Percentiles rank a stretch among this genome's conserved stretches.
These are phyloP conservation scores for Kernera saxatilis DNA, from an alignment of 345 rosid genomes.

Conservation along the genomic window DNA sequence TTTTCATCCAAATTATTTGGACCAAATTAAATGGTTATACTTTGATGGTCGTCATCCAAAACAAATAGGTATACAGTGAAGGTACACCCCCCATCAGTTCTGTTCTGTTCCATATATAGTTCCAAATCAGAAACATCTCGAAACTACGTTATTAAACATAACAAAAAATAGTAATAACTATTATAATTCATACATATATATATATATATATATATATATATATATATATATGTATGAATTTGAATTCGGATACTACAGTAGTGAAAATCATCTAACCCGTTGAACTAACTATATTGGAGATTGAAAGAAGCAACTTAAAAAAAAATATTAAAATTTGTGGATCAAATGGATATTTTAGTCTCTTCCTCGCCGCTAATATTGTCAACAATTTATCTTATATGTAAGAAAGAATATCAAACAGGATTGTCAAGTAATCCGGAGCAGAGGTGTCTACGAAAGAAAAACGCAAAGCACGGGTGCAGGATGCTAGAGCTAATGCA, in stretches of 20 bases:
- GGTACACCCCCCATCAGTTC: background rate
- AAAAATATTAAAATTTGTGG: no score
- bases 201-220: no score
- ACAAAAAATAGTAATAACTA: background rate
- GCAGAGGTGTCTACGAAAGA: no score
- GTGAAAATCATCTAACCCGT: background rate
- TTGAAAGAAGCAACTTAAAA: background rate
- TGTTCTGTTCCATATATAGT: slow-evolving; percentile 7
- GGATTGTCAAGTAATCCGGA: no score
- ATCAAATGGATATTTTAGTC: no score
- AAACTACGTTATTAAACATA: background rate
- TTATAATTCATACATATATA: no score
- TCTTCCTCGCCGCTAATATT: no score
- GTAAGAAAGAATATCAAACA: no score
- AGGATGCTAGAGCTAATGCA: no score
- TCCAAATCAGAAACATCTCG: slow-evolving; percentile 16
- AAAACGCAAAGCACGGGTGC: no score
- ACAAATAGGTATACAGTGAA: slow-evolving; percentile 5
- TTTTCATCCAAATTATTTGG: slow-evolving; percentile 17
- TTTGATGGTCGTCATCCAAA: slow-evolving; percentile 9
- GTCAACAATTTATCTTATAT: no score
- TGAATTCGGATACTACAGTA: background rate
- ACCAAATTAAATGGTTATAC: background rate
- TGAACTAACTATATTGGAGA: background rate
- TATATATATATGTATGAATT: no score